Conservation (phyloP, 2,329 filamentous ascomycete species). For the Botryotinia convoluta region DNA sequence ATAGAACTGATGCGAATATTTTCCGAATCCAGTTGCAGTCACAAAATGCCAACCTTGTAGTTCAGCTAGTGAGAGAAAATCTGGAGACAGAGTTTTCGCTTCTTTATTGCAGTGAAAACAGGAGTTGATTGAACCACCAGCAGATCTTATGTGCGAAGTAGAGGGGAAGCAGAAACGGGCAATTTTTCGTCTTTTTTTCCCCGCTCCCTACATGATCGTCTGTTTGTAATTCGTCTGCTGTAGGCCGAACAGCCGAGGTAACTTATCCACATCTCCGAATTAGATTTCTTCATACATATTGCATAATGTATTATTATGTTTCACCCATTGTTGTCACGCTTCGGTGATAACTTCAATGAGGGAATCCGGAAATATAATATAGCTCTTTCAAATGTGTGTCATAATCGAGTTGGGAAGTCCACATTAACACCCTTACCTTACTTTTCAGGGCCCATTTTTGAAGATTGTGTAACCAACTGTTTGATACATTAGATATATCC, state of each 20-base stretch:
- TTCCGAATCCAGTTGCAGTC: not conserved
- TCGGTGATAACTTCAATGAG: not conserved
- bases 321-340: not conserved
- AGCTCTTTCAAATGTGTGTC: not conserved
- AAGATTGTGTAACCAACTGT: not conserved
- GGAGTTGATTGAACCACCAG: not conserved
- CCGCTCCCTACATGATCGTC: not conserved
- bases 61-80: not conserved
- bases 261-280: not conserved
- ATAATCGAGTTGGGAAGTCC: not conserved
- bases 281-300: not conserved
- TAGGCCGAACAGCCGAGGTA: not conserved
- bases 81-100: conserved; percentile 13
- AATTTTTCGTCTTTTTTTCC: not conserved
- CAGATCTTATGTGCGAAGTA: not conserved
- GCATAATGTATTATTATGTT: not conserved
- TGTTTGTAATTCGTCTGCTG: not conserved
- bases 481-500: not conserved
- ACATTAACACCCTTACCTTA: not conserved
- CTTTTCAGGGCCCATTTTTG: not conserved
- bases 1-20: not conserved
- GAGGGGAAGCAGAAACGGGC: not conserved
- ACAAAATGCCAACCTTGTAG: not conserved
- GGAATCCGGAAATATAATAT: not conserved
- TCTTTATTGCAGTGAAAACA: not conserved